Conservation (phyloP, 805 yeast genomes). For the Diddensiella santjacobensis region DNA sequence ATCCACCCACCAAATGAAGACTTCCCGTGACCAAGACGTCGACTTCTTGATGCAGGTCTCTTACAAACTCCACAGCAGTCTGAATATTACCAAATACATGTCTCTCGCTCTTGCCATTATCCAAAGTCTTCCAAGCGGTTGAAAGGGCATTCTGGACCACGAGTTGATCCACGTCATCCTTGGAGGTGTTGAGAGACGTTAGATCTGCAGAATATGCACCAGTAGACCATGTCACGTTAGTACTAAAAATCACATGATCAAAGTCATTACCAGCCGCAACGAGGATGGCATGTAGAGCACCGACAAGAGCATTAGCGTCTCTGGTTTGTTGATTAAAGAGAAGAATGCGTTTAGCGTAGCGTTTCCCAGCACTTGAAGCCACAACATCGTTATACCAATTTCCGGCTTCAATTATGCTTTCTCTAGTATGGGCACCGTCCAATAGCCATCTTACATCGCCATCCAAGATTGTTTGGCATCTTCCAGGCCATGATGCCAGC, state of each 20-base stretch:
- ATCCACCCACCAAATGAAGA: slow-evolving; percentile 90
- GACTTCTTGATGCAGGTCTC: slow-evolving; percentile 36
- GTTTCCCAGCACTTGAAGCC: slow-evolving; percentile 10
- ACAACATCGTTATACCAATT: slow-evolving; percentile 56
- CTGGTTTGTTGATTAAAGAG: slow-evolving; percentile 94
- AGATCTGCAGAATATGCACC: slow-evolving; percentile 73
- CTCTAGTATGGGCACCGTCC: slow-evolving; percentile 96
- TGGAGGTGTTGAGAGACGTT: slow-evolving; percentile 78
- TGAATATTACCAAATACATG: slow-evolving; percentile 73
- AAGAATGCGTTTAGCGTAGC: slow-evolving; percentile 40
- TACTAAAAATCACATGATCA: slow-evolving; percentile 78
- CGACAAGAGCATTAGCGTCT: slow-evolving; percentile 66
- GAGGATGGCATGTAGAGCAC: slow-evolving; percentile 41
- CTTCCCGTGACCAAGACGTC: slow-evolving; percentile 94
- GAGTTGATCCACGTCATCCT: slow-evolving; percentile 72
- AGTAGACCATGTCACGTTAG: slow-evolving; percentile 86
- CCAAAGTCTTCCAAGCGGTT: slow-evolving; percentile 60
- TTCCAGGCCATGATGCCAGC: slow-evolving; percentile 85
- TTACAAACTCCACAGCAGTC: slow-evolving; percentile 56
- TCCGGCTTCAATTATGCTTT: slow-evolving; percentile 78
- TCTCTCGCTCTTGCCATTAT: slow-evolving; percentile 35
- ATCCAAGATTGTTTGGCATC: slow-evolving; percentile 70
- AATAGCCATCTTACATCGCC: slow-evolving; percentile 66
- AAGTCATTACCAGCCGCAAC: slow-evolving; percentile 40
- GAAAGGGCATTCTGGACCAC: slow-evolving; percentile 76